These are phyloP conservation scores for Dicorynia guianensis DNA, from an alignment of 306 rosid species.

Conservation along the genomic window DNA sequence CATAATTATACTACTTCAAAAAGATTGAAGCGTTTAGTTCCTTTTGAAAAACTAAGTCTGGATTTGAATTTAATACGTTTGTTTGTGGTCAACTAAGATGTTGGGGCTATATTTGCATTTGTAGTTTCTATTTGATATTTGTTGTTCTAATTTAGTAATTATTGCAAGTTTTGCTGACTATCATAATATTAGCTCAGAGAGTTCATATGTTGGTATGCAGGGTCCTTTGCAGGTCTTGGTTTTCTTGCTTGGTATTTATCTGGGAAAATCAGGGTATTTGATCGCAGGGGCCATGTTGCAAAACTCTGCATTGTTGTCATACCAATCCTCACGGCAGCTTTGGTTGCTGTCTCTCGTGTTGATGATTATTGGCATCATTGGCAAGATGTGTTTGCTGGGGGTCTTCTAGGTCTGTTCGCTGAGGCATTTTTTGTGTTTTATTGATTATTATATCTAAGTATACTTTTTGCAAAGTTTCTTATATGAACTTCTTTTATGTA, in stretches of 20 bases:
- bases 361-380: slow-evolving; percentile 95
- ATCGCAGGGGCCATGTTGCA: slow-evolving; percentile 73
- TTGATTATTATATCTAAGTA: neutral
- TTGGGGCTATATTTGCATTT: neutral
- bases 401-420: slow-evolving; percentile 61
- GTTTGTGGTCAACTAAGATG: slow-evolving; percentile 9
- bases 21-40: slow-evolving; percentile 20
- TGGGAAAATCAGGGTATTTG: slow-evolving; percentile 74
- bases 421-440: slow-evolving; percentile 14
- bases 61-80: neutral
- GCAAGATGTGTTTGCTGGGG: slow-evolving; percentile 81
- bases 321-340: slow-evolving; percentile 71
- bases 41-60: slow-evolving; percentile 4
- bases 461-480: slow-evolving; percentile 29
- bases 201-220: slow-evolving; percentile 52
- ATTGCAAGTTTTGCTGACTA: neutral
- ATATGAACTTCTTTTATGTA: slow-evolving; percentile 46
- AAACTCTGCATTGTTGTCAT: slow-evolving; percentile 69
- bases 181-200: neutral
- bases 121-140: slow-evolving; percentile 7
- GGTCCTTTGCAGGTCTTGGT: slow-evolving; percentile 88
- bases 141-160: slow-evolving; percentile 27
- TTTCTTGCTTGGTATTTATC: slow-evolving; percentile 75
- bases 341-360: slow-evolving; percentile 80
- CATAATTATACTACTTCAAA: neutral